Conservation (phyloP, 495 filamentous ascomycete genomes). For the Aspergillus wentii region DNA sequence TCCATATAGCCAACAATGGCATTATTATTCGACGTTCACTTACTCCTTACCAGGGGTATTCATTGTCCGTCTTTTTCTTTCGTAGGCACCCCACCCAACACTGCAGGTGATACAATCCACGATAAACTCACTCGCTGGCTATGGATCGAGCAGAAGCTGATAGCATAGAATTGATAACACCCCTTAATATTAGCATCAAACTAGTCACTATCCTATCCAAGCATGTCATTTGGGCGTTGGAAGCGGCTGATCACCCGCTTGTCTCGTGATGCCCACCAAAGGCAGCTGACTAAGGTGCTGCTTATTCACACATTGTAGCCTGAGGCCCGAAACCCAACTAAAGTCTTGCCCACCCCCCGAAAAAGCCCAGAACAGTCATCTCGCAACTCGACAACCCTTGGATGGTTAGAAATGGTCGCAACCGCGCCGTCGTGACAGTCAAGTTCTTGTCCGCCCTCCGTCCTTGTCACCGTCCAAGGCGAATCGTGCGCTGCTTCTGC, state of each 20-base stretch:
- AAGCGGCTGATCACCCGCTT: constrained; percentile 3
- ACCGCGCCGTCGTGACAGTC: constrained; percentile 9
- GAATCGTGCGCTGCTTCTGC: neutral
- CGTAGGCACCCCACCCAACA: too few relatives aligned
- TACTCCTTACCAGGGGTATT: too few relatives aligned
- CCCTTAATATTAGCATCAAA: too few relatives aligned
- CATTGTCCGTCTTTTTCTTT: too few relatives aligned
- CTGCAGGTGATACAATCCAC: too few relatives aligned
- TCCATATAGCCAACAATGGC: too few relatives aligned
- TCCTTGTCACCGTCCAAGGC: neutral
- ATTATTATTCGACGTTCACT: too few relatives aligned
- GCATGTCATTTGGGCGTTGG: too few relatives aligned
- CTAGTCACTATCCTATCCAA: too few relatives aligned
- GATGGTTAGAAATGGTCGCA: constrained; percentile 4
- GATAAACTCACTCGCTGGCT: too few relatives aligned
- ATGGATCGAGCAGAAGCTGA: too few relatives aligned
- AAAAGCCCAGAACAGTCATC: constrained; percentile 5
- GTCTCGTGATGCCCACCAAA: constrained; percentile 5
- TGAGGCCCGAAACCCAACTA: constrained; percentile 7
- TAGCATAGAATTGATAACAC: too few relatives aligned
- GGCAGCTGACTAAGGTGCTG: constrained; percentile 9
- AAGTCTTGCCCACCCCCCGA: constrained; percentile 12
- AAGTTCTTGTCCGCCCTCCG: neutral
- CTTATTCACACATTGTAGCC: constrained; percentile 7
- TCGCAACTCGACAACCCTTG: constrained; percentile 6